phyloP scores from a whole-genome alignment of 208 protist genomes.

The Endotrypanum monterogeii region DNA sequence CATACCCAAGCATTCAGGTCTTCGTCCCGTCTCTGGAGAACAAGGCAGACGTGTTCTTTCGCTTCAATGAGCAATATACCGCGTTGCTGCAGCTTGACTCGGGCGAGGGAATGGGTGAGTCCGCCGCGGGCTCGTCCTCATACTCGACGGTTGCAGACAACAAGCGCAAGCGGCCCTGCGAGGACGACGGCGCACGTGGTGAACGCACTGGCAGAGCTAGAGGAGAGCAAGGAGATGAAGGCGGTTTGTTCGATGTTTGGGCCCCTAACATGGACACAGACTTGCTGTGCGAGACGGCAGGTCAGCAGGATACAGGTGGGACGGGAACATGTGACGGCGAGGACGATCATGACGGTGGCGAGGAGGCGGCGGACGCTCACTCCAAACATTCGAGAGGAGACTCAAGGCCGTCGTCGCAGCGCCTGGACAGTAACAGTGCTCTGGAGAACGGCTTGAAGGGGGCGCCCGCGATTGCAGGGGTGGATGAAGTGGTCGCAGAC shows the following conservation, averaged over 20 bases:
- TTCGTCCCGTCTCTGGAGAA: conserved; percentile 81
- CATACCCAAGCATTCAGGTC: conserved; percentile 63
- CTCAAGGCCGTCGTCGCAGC: not conserved
- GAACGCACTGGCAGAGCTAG: not conserved
- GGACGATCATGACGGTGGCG: not conserved
- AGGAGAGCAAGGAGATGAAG: not conserved
- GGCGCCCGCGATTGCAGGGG: not conserved
- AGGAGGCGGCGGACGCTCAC: conserved; percentile 13
- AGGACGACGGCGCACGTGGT: not conserved
- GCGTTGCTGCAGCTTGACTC: conserved; percentile 30
- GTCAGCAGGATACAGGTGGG: not conserved
- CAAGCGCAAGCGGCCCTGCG: not conserved
- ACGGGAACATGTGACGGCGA: not conserved
- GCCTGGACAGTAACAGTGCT: not conserved
- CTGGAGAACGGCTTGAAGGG: not conserved
- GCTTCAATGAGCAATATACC: conserved; percentile 70
- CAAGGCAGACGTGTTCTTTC: conserved; percentile 84
- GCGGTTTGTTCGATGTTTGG: not conserved
- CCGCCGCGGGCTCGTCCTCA: not conserved
- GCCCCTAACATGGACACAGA: not conserved
- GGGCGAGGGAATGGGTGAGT: not conserved
- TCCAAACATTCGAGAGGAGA: not conserved
- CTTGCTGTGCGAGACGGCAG: not conserved
- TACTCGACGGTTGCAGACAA: not conserved
- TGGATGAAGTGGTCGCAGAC: conserved; percentile 5